These are phyloP conservation scores for Sutorius eximius DNA, from an alignment of 1,284 basidiomycete species.

Conservation along the genomic window DNA sequence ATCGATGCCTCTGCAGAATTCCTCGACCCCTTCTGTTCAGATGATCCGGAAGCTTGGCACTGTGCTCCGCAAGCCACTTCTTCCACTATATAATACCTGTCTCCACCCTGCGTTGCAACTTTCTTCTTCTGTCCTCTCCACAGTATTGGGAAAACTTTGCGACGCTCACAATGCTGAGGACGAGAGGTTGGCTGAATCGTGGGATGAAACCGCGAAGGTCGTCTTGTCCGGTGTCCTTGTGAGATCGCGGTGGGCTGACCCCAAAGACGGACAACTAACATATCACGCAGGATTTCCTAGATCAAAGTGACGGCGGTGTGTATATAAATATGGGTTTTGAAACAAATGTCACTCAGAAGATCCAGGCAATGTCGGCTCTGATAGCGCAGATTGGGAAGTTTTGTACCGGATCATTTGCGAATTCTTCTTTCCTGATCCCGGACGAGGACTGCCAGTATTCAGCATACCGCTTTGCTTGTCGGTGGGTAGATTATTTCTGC, in stretches of 20 bases:
- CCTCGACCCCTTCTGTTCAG: slow-evolving; percentile 32
- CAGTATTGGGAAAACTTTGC: slow-evolving; percentile 34
- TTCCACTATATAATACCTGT: slow-evolving; percentile 39
- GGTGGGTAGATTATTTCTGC: slow-evolving; percentile 18
- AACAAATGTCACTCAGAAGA: not conserved
- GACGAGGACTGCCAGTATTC: slow-evolving; percentile 6
- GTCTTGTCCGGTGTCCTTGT: slow-evolving; percentile 48
- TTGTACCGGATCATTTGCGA: slow-evolving; percentile 31
- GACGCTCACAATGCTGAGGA: slow-evolving; percentile 16
- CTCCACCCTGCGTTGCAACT: slow-evolving; percentile 35
- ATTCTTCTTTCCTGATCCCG: slow-evolving; percentile 33
- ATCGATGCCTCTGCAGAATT: slow-evolving; percentile 29
- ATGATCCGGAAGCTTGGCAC: slow-evolving; percentile 32
- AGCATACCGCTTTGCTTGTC: slow-evolving; percentile 23
- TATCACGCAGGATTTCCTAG: slow-evolving; percentile 31
- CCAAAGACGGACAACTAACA: slow-evolving; percentile 12
- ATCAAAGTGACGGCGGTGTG: slow-evolving; percentile 24
- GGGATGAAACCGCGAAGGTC: slow-evolving; percentile 40
- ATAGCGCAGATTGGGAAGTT: slow-evolving; percentile 21
- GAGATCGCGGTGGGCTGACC: slow-evolving; percentile 9
- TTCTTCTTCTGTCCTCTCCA: slow-evolving; percentile 34
- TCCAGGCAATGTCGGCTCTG: slow-evolving; percentile 15
- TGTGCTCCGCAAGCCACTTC: slow-evolving; percentile 37
- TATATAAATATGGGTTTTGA: not conserved
- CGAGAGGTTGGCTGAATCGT: slow-evolving; percentile 22